phyloP scores from a whole-genome alignment of 2,329 filamentous ascomycete species.

The Colletotrichum sp. region DNA sequence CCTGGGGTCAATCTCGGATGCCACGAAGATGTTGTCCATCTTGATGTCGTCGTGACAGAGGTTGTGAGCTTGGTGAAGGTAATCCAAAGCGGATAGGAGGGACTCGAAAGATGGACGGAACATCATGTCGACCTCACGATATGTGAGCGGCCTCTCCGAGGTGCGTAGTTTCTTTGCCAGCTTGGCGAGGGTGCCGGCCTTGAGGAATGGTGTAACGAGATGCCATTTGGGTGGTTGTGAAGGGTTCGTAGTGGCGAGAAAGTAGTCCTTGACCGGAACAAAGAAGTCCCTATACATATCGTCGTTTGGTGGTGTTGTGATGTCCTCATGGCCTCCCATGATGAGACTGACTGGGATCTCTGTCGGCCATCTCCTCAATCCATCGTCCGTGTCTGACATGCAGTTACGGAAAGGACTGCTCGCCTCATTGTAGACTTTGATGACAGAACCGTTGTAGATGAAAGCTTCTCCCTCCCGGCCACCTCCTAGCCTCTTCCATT shows the following conservation, averaged over 20 bases:
- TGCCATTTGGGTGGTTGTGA: conserved; percentile 26
- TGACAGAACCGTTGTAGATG: conserved; percentile 29
- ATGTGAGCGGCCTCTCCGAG: conserved; percentile 15
- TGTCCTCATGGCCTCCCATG: conserved; percentile 27
- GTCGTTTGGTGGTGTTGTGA: neutral
- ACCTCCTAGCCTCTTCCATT: conserved; percentile 31
- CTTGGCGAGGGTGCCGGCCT: conserved; percentile 28
- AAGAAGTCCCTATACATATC: conserved; percentile 22
- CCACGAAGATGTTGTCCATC: conserved; percentile 34
- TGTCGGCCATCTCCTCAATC: conserved; percentile 30
- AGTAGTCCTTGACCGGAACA: conserved; percentile 34
- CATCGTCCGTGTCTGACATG: conserved; percentile 16
- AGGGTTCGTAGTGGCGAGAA: conserved; percentile 24
- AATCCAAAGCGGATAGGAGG: conserved; percentile 28
- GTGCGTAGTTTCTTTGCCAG: conserved; percentile 26
- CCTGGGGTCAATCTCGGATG: conserved; percentile 12
- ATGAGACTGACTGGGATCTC: conserved; percentile 34
- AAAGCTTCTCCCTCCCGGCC: conserved; percentile 36
- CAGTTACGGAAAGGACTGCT: conserved; percentile 36
- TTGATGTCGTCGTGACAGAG: conserved; percentile 39
- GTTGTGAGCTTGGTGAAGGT: conserved; percentile 26
- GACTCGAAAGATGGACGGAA: conserved; percentile 33
- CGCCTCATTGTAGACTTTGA: conserved; percentile 31
- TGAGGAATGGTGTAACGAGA: conserved; percentile 30
- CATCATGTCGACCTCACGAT: conserved; percentile 30